Base-by-base conservation (phyloP, 495 filamentous ascomycete genomes). In the Aspergillus cavernicola region DNA sequence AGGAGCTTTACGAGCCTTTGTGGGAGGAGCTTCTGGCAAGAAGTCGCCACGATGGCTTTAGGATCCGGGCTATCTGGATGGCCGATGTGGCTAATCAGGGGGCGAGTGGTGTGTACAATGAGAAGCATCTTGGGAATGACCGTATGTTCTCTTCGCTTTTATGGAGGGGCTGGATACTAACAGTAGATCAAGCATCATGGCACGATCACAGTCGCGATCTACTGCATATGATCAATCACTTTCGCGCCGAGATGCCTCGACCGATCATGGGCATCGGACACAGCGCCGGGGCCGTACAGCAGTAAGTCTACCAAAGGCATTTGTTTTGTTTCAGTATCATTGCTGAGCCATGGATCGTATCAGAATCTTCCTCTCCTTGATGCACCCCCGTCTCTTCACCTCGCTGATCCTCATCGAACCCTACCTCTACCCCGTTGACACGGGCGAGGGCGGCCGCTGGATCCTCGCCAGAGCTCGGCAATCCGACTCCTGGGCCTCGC, bases 141-240 rank as follows among this genome's bases (percentile, higher is more conserved):
- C 53, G 53, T 56, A 35, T 0, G 53, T 29, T 13, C 3, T 23
- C 32, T 5, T 24, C 20, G 3, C 23, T 29, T 13, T 26, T 15
- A 38, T 42, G 8, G 6, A 53, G 12, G 26, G 4, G 26, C 9
- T 0, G 11, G 20, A 7, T 4, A 73, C 61, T 44, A 5, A 39
- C 16, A 16, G 3, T n/a, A 2, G n/a, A 6, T 15, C 1, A 26
- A 56, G 45, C 37, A 12, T 50, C 38, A 16, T 92, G 87, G 86
- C 72, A 78, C 39, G 89, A 95, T 67, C 79, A 90, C 66, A 59
- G 81, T 13, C 80, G 89, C 23, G 89, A 95, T 70, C 74, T 92
- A 0, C 73, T 89, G 16, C 77, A 85, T 58, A 76, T 92, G 71
- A 76, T 90, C 67, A 93, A 93, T 67, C 72, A 76, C 40, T 88